Percentiles rank a stretch among this genome's conserved stretches.
Conservation (phyloP, 192 early-diverging fungal genomes). For the Irineochytrium annulatum region DNA sequence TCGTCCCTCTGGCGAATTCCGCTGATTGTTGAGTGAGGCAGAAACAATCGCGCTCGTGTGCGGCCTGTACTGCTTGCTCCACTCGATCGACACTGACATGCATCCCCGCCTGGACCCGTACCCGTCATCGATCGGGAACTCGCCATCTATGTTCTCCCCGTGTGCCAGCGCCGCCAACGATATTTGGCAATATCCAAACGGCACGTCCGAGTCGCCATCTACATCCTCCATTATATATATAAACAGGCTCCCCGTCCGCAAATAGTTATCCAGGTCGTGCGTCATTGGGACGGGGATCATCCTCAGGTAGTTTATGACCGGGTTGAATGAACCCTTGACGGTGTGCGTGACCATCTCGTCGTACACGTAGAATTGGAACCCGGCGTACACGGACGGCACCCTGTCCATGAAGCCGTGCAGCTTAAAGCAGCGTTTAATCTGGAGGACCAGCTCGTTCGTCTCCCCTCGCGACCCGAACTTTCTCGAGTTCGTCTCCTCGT, state of each 20-base stretch:
- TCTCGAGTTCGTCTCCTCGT: slow-evolving; percentile 15
- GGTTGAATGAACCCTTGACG: slow-evolving; percentile 26
- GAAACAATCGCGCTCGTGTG: slow-evolving; percentile 23
- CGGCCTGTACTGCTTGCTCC: slow-evolving; percentile 39
- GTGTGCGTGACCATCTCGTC: slow-evolving; percentile 36
- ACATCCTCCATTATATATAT: slow-evolving; percentile 40
- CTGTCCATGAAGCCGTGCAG: slow-evolving; percentile 21
- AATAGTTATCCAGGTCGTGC: slow-evolving; percentile 33
- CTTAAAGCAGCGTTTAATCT: slow-evolving; percentile 22
- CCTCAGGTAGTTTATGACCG: slow-evolving; percentile 35
- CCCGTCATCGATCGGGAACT: slow-evolving; percentile 28
- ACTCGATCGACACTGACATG: slow-evolving; percentile 29
- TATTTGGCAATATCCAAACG: slow-evolving; percentile 35
- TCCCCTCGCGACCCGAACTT: slow-evolving; percentile 25
- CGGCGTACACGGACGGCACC: slow-evolving; percentile 30
- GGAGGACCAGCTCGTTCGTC: slow-evolving; percentile 37
- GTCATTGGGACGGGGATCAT: slow-evolving; percentile 36
- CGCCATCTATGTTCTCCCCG: slow-evolving; percentile 24
- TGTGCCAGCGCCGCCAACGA: slow-evolving; percentile 31
- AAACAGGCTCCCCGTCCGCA: slow-evolving; percentile 27
- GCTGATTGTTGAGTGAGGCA: slow-evolving; percentile 7
- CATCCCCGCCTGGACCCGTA: slow-evolving; percentile 27
- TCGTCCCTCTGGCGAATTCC: background rate
- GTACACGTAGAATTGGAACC: slow-evolving; percentile 33
- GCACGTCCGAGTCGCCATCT: slow-evolving; percentile 29